Evolutionary conservation across 345 rosid genomes (phyloP).

Genomic region (Dovyalis caffra): DNA sequence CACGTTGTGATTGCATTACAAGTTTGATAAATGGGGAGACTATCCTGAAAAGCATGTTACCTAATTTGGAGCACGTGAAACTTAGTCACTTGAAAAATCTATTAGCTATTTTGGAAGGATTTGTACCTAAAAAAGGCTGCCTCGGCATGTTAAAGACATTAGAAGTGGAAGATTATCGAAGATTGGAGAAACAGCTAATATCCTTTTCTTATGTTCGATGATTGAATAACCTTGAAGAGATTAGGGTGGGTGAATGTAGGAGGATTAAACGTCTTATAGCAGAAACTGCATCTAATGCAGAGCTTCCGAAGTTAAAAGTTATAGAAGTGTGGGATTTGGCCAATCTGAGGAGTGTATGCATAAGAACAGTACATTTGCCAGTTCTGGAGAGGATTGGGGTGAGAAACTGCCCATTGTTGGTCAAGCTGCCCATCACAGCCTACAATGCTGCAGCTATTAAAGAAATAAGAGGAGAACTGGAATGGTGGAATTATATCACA

Average conservation of each 20-base stretch:
- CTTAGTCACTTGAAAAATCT: slow-evolving; percentile 23
- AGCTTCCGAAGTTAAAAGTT: slow-evolving; percentile 24
- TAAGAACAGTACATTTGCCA: slow-evolving; percentile 18
- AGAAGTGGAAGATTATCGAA: slow-evolving; percentile 28
- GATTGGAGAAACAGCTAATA: slow-evolving; percentile 20
- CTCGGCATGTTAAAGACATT: slow-evolving; percentile 23
- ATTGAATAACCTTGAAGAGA: slow-evolving; percentile 31
- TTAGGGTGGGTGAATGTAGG: slow-evolving; percentile 23
- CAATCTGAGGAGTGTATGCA: slow-evolving; percentile 22
- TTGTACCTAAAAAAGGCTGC: slow-evolving; percentile 28
- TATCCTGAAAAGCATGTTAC: slow-evolving; percentile 20
- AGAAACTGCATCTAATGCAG: slow-evolving; percentile 4
- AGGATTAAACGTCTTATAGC: slow-evolving; percentile 23
- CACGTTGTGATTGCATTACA: slow-evolving; percentile 31
- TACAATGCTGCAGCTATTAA: slow-evolving; percentile 7
- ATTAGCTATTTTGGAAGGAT: slow-evolving; percentile 19
- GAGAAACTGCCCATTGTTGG: slow-evolving; percentile 28
- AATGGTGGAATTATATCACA: slow-evolving; percentile 21
- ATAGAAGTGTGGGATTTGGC: slow-evolving; percentile 29
- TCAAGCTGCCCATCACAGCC: slow-evolving; percentile 27
- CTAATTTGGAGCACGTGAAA: slow-evolving; percentile 30
- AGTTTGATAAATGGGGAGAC: slow-evolving; percentile 26
- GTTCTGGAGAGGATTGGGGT: slow-evolving; percentile 29
- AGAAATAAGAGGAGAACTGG: slow-evolving; percentile 27
- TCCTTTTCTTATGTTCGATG: slow-evolving; percentile 28